Conservation (phyloP, 352 stramenopile genomes). For the Phytophthora agathidicida region DNA sequence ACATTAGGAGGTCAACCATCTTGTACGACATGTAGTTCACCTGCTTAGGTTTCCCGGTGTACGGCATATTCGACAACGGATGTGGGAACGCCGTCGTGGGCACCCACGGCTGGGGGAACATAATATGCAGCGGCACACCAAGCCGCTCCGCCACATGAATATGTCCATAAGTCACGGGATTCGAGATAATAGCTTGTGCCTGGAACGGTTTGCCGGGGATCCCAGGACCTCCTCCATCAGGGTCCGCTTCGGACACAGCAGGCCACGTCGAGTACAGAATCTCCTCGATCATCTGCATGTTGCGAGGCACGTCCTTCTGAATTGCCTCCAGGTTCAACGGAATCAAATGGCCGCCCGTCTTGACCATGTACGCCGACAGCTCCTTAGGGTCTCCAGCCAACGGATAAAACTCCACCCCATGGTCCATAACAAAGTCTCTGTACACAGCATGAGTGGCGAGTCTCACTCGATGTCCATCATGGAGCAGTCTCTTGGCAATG, state of each 20-base stretch:
- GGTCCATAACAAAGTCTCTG: slow-evolving; percentile 78
- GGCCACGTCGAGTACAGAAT: slow-evolving; percentile 91
- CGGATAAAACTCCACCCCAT: slow-evolving; percentile 83
- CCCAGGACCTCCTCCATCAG: slow-evolving; percentile 60
- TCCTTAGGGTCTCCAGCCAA: slow-evolving; percentile 78
- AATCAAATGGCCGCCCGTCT: slow-evolving; percentile 81
- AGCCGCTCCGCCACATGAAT: slow-evolving; percentile 93
- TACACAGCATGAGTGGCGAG: slow-evolving; percentile 92
- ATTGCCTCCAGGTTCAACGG: slow-evolving; percentile 68
- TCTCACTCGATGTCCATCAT: slow-evolving; percentile 90
- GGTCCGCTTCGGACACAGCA: slow-evolving; percentile 79
- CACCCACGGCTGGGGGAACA: slow-evolving; percentile 93
- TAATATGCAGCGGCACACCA: slow-evolving; percentile 93
- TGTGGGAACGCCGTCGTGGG: slow-evolving; percentile 92
- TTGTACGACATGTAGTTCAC: slow-evolving; percentile 89
- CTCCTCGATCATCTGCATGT: slow-evolving; percentile 91
- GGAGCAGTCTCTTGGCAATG: slow-evolving; percentile 85
- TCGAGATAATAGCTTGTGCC: slow-evolving; percentile 94
- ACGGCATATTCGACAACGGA: slow-evolving; percentile 85
- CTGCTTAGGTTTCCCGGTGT: slow-evolving; percentile 63
- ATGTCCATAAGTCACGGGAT: slow-evolving; percentile 92
- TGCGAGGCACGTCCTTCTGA: slow-evolving; percentile 75
- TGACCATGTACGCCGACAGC: slow-evolving; percentile 92
- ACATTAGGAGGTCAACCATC: slow-evolving; percentile 87
- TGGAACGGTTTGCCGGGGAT: slow-evolving; percentile 67